phyloP scores from a whole-genome alignment of 2,329 filamentous ascomycete species.

The Neocucurbitaria cava region DNA sequence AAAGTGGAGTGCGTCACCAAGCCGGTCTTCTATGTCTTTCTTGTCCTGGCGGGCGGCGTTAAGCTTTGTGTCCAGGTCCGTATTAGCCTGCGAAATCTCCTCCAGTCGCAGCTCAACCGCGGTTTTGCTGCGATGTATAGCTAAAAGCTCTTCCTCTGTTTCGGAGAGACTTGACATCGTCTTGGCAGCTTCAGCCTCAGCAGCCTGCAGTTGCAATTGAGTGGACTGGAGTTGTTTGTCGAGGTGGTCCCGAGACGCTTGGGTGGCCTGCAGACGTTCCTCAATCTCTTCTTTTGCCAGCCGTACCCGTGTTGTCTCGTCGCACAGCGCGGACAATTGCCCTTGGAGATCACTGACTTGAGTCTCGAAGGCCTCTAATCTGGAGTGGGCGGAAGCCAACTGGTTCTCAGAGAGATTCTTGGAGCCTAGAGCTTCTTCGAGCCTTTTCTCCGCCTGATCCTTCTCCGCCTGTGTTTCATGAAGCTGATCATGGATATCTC shows the following conservation, averaged over 20 bases:
- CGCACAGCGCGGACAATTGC: slow-evolving; percentile 23
- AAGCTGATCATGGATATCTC: slow-evolving; percentile 15
- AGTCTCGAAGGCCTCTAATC: slow-evolving; percentile 16
- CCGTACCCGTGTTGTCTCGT: slow-evolving; percentile 16
- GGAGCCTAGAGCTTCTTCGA: slow-evolving; percentile 6
- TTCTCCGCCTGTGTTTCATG: slow-evolving; percentile 9
- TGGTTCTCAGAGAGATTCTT: slow-evolving; percentile 12
- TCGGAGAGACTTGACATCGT: slow-evolving; percentile 16
- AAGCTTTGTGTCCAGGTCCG: slow-evolving; percentile 29
- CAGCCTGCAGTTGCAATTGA: slow-evolving; percentile 17
- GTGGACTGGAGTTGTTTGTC: slow-evolving; percentile 20
- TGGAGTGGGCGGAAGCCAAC: slow-evolving; percentile 16
- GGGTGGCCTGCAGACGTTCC: slow-evolving; percentile 18
- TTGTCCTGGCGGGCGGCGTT: slow-evolving; percentile 14
- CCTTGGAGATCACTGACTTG: slow-evolving; percentile 13
- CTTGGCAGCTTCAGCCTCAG: slow-evolving; percentile 14
- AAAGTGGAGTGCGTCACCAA: background rate
- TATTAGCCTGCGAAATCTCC: slow-evolving; percentile 15
- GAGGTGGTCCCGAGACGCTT: slow-evolving; percentile 22
- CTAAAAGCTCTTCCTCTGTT: slow-evolving; percentile 26
- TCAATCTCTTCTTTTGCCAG: slow-evolving; percentile 29
- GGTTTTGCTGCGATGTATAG: slow-evolving; percentile 18
- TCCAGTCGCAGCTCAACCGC: slow-evolving; percentile 24
- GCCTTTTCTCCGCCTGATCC: slow-evolving; percentile 9
- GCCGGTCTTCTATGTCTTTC: too few relatives aligned